Percentiles rank a stretch among this genome's conserved stretches.
These are phyloP conservation scores for Beta corolliflora DNA, from an alignment of 179 eudicot genomes.

Conservation along the genomic window DNA sequence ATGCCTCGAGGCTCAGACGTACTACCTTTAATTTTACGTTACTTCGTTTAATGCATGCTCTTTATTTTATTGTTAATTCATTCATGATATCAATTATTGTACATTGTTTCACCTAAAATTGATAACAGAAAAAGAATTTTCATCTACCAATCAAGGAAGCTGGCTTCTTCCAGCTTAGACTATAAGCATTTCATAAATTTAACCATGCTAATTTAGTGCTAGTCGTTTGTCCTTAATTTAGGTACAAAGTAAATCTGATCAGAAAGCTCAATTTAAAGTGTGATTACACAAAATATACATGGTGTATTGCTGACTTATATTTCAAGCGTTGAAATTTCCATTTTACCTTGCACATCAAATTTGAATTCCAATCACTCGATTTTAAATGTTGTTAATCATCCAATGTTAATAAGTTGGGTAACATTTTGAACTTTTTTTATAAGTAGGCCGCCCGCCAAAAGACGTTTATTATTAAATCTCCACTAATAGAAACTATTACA, in stretches of 20 bases:
- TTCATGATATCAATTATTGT: background rate
- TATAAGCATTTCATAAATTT: background rate
- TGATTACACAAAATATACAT: background rate
- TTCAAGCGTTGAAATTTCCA: background rate
- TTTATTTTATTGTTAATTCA: background rate
- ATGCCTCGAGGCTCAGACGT: background rate
- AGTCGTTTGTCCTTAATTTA: background rate
- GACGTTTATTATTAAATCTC: no score
- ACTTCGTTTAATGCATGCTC: slow-evolving; percentile 1
- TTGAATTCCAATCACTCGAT: no score
- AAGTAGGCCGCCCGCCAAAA: no score
- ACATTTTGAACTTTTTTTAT: no score
- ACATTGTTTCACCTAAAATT: background rate
- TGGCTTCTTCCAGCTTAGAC: background rate
- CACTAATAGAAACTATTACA: no score
- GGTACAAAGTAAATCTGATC: background rate
- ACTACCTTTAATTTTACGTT: background rate
- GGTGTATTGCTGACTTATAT: background rate
- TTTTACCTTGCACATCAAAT: background rate
- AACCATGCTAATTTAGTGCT: background rate
- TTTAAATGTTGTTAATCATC: no score
- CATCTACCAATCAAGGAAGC: background rate
- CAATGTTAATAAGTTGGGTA: no score
- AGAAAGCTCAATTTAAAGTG: background rate
- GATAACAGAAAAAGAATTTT: background rate